Conservation (phyloP, 345 rosid genomes). For the Noccaea caerulescens region DNA sequence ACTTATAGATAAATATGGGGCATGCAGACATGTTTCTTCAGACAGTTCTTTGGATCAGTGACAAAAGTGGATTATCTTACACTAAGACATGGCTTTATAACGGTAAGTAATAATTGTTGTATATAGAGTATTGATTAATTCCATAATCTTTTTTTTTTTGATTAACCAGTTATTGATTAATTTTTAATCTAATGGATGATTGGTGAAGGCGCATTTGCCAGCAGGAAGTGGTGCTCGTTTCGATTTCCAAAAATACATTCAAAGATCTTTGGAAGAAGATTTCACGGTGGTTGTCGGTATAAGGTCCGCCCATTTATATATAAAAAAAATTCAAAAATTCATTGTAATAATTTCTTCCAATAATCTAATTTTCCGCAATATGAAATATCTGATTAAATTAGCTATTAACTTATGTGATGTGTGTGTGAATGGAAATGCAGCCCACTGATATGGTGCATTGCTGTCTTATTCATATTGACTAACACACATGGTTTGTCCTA, state of each 20-base stretch:
- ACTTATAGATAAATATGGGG: conserved; percentile 3
- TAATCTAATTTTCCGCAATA: not conserved
- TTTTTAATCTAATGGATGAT: not conserved
- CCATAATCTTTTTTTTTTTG: too few species aligned
- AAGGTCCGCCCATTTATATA: conserved; percentile 49
- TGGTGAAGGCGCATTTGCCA: conserved; percentile 85
- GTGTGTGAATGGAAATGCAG: conserved; percentile 52
- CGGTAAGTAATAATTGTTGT: conserved; percentile 45
- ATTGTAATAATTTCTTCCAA: not conserved
- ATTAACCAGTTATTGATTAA: too few species aligned
- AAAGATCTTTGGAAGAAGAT: conserved; percentile 85
- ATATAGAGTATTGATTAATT: too few species aligned
- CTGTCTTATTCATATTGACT: conserved; percentile 68
- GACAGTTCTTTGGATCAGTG: conserved; percentile 89
- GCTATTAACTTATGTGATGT: not conserved
- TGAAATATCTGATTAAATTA: conserved; percentile 7
- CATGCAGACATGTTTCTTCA: conserved; percentile 82
- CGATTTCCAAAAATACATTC: conserved; percentile 81
- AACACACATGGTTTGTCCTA: conserved; percentile 73
- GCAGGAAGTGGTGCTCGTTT: conserved; percentile 71
- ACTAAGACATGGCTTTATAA: conserved; percentile 89
- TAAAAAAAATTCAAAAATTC: not conserved
- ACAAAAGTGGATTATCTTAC: conserved; percentile 85
- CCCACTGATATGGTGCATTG: conserved; percentile 77
- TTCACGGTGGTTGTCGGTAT: conserved; percentile 89